Evolutionary conservation across 768 basidiomycete species (phyloP).

Genomic region (Obba rivulosa): DNA sequence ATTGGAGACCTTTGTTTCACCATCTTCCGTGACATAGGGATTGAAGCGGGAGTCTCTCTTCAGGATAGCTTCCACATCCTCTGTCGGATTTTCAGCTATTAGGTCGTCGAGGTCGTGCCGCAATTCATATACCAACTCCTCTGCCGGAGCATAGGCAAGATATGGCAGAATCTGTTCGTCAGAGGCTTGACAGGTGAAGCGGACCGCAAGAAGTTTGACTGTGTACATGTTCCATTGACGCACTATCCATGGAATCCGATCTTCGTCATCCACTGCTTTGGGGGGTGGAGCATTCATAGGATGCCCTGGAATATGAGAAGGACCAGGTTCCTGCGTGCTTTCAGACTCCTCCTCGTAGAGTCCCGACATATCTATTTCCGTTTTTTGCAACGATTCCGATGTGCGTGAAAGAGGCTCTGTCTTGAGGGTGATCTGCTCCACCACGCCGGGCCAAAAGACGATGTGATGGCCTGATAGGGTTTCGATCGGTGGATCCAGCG

Average conservation of each 20-base stretch:
- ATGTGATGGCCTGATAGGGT: slow-evolving; percentile 40
- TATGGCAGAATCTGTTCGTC: slow-evolving; percentile 70
- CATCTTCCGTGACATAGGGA: slow-evolving; percentile 27
- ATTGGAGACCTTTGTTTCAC: slow-evolving; percentile 16
- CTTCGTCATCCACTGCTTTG: background rate
- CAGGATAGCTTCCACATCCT: slow-evolving; percentile 13
- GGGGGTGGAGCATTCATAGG: slow-evolving; percentile 7
- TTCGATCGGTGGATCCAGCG: slow-evolving; percentile 45
- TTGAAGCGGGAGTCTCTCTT: slow-evolving; percentile 44
- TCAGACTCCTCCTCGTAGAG: slow-evolving; percentile 15
- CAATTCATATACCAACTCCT: slow-evolving; percentile 39
- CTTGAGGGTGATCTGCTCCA: slow-evolving; percentile 52
- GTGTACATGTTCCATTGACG: slow-evolving; percentile 60
- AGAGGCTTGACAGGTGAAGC: slow-evolving; percentile 25
- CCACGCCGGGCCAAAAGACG: slow-evolving; percentile 68
- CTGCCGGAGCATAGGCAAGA: slow-evolving; percentile 56
- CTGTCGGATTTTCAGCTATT: slow-evolving; percentile 11
- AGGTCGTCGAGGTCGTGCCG: slow-evolving; percentile 9
- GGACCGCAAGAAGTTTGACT: slow-evolving; percentile 57
- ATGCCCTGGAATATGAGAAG: slow-evolving; percentile 1
- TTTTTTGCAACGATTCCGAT: background rate
- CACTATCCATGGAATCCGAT: slow-evolving; percentile 47
- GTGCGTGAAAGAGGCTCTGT: slow-evolving; percentile 32
- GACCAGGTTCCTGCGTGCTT: slow-evolving; percentile 2
- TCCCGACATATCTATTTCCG: background rate